Evolutionary conservation across 306 rosid genomes (phyloP), one percentile per base, ranked within the genome.

Genomic region (Glycine soja): DNA sequence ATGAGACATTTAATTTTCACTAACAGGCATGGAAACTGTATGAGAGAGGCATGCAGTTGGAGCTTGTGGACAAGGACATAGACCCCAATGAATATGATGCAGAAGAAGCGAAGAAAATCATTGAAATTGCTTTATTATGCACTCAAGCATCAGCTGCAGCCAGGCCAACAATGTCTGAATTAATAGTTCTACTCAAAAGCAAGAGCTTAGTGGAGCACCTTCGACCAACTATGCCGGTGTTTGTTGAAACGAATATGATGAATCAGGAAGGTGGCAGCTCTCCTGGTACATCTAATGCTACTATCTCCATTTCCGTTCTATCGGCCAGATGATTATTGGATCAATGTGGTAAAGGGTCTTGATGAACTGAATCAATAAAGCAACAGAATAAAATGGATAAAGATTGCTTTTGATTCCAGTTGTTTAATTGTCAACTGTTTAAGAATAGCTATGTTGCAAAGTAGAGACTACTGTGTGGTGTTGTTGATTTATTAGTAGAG

Each of bases 91-190:
- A 87, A 0, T 89, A 87, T 70, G 86, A 79, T 64, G 78, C 16
- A 57, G 89, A 87, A 76, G 89, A 85, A 45, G 74, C 86, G 56
- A 86, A 78, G 76, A 91, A 70, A 47, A 52, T 82, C 7, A 45
- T 87, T 58, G 91, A 89, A 72, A 86, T 91, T 38, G 92, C 90
- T 57, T 64, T 89, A 11, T 38, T 80, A 40, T 90, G 92, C 87
- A 83, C 89, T 65, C 92, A 90, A 53, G 75, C 88, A 69, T 84
- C 95, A 3, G 67, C 90, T 24, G 38, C 84, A 9, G 3, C 53
- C 32, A 89, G 95, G 64, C 91, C 95, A 76, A 82, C 91, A 15
- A 89, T 89, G 95, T 86, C 92, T 64, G 92, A 91, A 79, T 43
- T 87, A 0, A 83, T 83, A 1, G 88, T 78, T 45, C 63, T 84